Base-by-base conservation (phyloP, 2,329 filamentous ascomycete genomes). In the Pezicula radicicola region DNA sequence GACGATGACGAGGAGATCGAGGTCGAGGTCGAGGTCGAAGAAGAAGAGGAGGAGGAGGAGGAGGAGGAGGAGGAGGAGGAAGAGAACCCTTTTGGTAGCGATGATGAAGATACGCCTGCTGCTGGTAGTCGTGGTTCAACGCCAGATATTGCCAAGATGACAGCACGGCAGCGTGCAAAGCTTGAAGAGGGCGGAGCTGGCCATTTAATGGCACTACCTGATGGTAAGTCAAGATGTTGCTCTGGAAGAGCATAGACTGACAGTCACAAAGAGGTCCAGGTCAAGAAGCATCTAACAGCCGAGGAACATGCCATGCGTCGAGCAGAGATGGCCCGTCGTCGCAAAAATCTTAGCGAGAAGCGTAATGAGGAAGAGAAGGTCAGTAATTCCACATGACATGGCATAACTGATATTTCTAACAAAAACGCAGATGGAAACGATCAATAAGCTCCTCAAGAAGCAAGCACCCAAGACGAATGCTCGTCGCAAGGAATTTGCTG, bases 381-480 rank as follows among this genome's bases (percentile, higher is more conserved):
- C 64, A 27, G 65, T 56, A 48, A 46, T 48, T 50, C 27, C 18
- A 33, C 30, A 10, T 10, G 3, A 13, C 10, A 13, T 13, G 1
- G 30, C 9, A 37, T 43, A 2, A 16, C 6, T 28, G 12, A 15
- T 21, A 44, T 28, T 8, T 16, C n/a, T 27, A 25, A 16, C 25
- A 45, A 16, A 15, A 45, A 27, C 28, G n/a, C 48, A 92, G 88
- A 89, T 91, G 81, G 89, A 93, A 75, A 94, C 89, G 0, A 93
- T 94, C 79, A 92, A 94, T 75, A 91, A 92, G 63, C 83, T 94
- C 2, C 82, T 94, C 48, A 91, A 91, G 70, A 91, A 92, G 66
- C 89, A 92, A 67, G 88, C 89, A 1, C 86, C 89, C 21, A 92
- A 93, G 69, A 83, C 82, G 51, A 86, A 80, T 58, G 74, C 76